Evolutionary conservation across 2,329 filamentous ascomycete species (phyloP).

Genomic region (Colletotrichum scovillei): DNA sequence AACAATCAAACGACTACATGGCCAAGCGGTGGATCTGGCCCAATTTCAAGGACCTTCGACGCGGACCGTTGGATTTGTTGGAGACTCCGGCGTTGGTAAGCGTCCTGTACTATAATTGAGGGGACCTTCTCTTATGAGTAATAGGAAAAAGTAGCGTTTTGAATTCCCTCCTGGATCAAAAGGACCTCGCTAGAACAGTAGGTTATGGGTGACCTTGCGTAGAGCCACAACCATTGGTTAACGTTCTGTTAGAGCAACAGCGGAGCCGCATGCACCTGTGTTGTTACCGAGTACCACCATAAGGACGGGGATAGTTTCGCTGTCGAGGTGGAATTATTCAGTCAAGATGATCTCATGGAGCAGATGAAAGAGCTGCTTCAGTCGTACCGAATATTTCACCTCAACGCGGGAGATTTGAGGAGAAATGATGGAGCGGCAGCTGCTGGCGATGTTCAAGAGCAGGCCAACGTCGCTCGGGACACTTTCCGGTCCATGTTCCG

Average conservation of each 20-base stretch:
- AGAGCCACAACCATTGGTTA: background rate
- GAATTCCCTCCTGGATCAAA: constrained; percentile 58
- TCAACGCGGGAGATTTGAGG: constrained; percentile 37
- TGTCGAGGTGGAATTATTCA: constrained; percentile 49
- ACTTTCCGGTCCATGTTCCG: constrained; percentile 53
- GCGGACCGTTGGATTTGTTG: constrained; percentile 58
- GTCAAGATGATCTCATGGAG: constrained; percentile 42
- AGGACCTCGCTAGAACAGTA: constrained; percentile 54
- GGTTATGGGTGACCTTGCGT: constrained; percentile 36
- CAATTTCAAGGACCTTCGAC: constrained; percentile 51
- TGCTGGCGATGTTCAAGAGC: constrained; percentile 40
- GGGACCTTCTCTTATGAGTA: background rate
- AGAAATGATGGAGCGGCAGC: background rate
- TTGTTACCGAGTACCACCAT: constrained; percentile 58
- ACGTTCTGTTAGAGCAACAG: constrained; percentile 50
- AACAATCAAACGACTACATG: constrained; percentile 48
- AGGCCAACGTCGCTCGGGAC: constrained; percentile 47
- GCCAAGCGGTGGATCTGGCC: constrained; percentile 46
- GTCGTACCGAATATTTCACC: constrained; percentile 50
- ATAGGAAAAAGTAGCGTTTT: constrained; percentile 61
- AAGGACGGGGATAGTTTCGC: constrained; percentile 46
- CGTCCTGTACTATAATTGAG: no score
- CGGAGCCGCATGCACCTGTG: constrained; percentile 59
- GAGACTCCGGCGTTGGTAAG: constrained; percentile 59
- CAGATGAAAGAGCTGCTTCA: constrained; percentile 50